Percentiles rank a stretch among this genome's conserved stretches.
phyloP scores from a whole-genome alignment of 2,329 filamentous ascomycete species.

The Phaeosphaeriaceae sp. region DNA sequence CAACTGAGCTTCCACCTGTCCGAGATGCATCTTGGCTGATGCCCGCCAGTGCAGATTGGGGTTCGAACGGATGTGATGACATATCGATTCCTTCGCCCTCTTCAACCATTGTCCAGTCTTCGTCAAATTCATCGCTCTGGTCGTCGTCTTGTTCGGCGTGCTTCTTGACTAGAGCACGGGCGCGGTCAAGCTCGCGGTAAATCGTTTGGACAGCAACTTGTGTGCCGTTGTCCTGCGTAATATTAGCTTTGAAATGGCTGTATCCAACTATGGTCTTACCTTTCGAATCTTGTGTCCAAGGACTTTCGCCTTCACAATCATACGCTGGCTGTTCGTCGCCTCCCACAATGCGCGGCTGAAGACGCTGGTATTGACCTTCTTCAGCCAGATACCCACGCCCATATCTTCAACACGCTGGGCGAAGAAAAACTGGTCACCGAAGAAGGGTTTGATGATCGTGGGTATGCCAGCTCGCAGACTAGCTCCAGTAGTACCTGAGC shows the following conservation, averaged over 20 bases:
- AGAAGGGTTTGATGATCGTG: slow-evolving; percentile 95
- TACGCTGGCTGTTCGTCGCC: slow-evolving; percentile 85
- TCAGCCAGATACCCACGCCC: slow-evolving; percentile 88
- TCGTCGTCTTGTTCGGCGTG: slow-evolving; percentile 45
- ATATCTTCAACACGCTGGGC: slow-evolving; percentile 89
- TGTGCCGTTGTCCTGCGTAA: slow-evolving; percentile 82
- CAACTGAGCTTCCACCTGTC: slow-evolving; percentile 30
- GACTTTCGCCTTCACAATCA: slow-evolving; percentile 84
- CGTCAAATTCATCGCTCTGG: slow-evolving; percentile 70
- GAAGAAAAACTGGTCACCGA: slow-evolving; percentile 98
- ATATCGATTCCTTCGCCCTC: slow-evolving; percentile 54
- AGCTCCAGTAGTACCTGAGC: slow-evolving; percentile 92
- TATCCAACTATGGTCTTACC: slow-evolving; percentile 60
- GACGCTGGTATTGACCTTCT: slow-evolving; percentile 85
- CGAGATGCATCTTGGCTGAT: slow-evolving; percentile 32
- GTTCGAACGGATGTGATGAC: slow-evolving; percentile 24
- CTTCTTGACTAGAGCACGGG: slow-evolving; percentile 80
- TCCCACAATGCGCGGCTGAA: slow-evolving; percentile 91
- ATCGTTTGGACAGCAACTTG: slow-evolving; percentile 88
- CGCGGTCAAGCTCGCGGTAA: slow-evolving; percentile 94
- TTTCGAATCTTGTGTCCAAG: slow-evolving; percentile 87
- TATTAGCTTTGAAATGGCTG: slow-evolving; percentile 19
- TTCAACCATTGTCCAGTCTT: slow-evolving; percentile 92
- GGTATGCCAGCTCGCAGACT: slow-evolving; percentile 90
- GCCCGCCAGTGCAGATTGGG: slow-evolving; percentile 27